Base-by-base conservation (phyloP, 2,329 filamentous ascomycete species). In the Pseudogymnoascus sp. region DNA sequence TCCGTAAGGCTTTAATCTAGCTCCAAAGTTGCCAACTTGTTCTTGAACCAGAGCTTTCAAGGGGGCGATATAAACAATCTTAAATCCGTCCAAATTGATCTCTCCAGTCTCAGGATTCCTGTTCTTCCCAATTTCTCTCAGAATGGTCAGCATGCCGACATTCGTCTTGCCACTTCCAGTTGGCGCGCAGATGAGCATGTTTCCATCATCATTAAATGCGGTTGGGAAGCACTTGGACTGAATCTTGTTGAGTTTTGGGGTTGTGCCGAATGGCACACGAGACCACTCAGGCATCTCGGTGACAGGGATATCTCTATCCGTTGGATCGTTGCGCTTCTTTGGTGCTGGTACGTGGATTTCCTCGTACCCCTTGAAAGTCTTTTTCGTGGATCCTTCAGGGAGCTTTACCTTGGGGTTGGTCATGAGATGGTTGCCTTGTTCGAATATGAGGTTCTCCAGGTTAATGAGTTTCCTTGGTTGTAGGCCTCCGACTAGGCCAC, bases 111-210 rank as follows among this genome's bases (percentile, higher is more conserved):
- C 81, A 0, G 90, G 85, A 71, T 99, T 89, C 64, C 93, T 86
- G 73, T 99, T 89, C 79, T 98, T 99, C 65, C 95, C 95, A 72
- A 99, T 92, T 75, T 99, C 96, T 66, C 93, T 90, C 40, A 99
- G 82, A 72, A 99, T 98, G 1, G 93, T 89, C 66, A 99, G 81
- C 93, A 99, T 98, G 43, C 93, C 93, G 61, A 99, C 95, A 72
- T 99, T 99, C 1, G 95, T 99, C 79, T 99, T 99, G 73, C 95
- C 95, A 74, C 92, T 96, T 68, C 95, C 95, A 60, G 95, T 99
- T 1, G 95, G 95, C 6, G 95, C 96, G 75, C 95, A 99, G 72
- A 99, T 89, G 63, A 99, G 88, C 90, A 99, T 92, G 74, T 99
- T 99, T 33, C 92, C 93, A 73, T 99, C 96, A 65, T 93, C 90